A percentile compares a stretch with the other conserved stretches of the same genome.
Conservation (phyloP, 2,329 filamentous ascomycete species). For the Fusarium caatingaense region DNA sequence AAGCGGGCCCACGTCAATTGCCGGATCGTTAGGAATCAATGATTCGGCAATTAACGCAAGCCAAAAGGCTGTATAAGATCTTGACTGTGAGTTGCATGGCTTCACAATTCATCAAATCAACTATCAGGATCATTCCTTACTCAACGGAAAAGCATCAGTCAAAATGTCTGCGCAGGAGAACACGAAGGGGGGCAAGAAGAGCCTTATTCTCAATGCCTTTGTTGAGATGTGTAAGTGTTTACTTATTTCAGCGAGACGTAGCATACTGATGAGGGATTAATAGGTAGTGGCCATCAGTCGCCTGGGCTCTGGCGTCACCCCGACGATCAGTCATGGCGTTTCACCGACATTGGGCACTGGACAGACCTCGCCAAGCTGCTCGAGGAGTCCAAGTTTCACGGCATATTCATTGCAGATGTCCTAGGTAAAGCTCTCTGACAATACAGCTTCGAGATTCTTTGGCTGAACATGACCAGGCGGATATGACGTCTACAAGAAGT, state of each 20-base stretch:
- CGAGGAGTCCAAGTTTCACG: conserved; percentile 72
- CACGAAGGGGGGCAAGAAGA: conserved; percentile 48
- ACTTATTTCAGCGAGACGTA: rapidly evolving
- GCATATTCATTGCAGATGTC: conserved; percentile 75
- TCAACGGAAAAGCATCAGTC: not conserved
- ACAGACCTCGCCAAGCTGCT: conserved; percentile 68
- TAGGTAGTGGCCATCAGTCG: conserved; percentile 60
- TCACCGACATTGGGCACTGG: conserved; percentile 72
- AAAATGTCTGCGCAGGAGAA: not conserved
- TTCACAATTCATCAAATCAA: not conserved
- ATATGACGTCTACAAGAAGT: conserved; percentile 76
- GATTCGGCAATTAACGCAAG: not conserved
- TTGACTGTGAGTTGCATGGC: not conserved
- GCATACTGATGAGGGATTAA: conserved; percentile 23
- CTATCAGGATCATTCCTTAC: not conserved
- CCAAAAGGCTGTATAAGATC: not conserved
- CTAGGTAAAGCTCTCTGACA: conserved; percentile 48
- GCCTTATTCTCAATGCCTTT: conserved; percentile 58
- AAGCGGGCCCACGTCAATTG: not conserved
- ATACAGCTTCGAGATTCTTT: conserved; percentile 56
- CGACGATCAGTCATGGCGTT: conserved; percentile 70
- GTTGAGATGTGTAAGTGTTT: conserved; percentile 45
- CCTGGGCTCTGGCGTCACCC: conserved; percentile 69
- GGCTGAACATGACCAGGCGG: not conserved
- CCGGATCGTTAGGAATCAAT: not conserved